Evolutionary conservation across 2,329 filamentous ascomycete species (phyloP), one percentile per base, ranked within the genome.

Genomic region (Thermothelomyces thermophilus): DNA sequence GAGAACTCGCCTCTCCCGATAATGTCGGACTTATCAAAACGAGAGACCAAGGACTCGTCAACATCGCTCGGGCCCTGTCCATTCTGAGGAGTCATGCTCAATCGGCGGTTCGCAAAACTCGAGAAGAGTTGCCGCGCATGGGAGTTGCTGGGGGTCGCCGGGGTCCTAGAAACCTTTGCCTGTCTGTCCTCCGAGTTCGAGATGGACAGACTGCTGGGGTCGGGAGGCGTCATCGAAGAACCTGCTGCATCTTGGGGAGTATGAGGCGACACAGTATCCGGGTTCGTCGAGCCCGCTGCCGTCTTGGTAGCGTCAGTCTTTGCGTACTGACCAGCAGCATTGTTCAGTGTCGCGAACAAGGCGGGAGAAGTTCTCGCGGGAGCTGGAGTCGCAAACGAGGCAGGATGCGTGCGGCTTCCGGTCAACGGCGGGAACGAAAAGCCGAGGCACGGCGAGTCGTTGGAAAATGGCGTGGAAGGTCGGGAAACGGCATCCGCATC

Each of bases 1-100:
- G 93, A 97, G 64, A 98, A 98, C 65, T 96, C 91, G 51, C 93
- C 93, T 52, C 84, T 84, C 41, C 91, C 91, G 57, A 91, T 78
- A 52, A 84, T 76, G 59, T 89, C 86, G 11, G 94, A 85, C 53
- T 84, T 86, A 48, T 85, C 82, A 64, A 98, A 98, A 47, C 86
- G 82, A 3, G 81, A 77, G 11, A 80, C 80, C 45, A 96, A 71
- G 46, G 79, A 80, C 19, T 82, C 79, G 62, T 97, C 91, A 14
- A 91, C 77, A 54, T 94, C 83, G 40, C 81, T 80, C 30, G 80
- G 77, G n/a, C 79, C 79, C 50, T 84, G 79, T 7, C 77, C 80
- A 58, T 87, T 84, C 47, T 90, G 75, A 2, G 84, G 79, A 4
- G 84, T 86, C 37, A 86, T 82, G 58, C 83, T 81, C 51, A 79